These are phyloP conservation scores for Uronychia binucleata DNA, from an alignment of 73 alveolate genomes.

Conservation along the genomic window DNA sequence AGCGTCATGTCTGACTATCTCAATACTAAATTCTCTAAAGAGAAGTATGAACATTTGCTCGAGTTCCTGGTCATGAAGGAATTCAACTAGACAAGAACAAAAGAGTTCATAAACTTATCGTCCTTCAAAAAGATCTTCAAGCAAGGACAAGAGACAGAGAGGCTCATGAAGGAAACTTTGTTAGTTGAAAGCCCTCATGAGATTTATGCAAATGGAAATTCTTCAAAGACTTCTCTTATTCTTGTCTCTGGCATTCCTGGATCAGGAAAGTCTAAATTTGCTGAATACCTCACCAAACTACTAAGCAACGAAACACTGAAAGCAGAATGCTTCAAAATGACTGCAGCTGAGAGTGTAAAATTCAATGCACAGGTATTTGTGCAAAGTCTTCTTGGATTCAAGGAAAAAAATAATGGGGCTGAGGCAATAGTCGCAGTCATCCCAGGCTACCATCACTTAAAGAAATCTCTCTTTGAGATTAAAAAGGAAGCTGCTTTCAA, in stretches of 20 bases:
- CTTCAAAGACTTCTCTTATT: constrained; percentile 19
- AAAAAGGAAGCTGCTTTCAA: constrained; percentile 39
- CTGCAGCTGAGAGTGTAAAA: constrained; percentile 22
- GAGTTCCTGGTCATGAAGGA: constrained; percentile 27
- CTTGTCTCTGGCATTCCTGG: constrained; percentile 68
- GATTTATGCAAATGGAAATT: constrained; percentile 1
- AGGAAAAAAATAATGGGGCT: neutral
- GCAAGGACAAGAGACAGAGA: constrained; percentile 8
- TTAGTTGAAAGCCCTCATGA: constrained; percentile 18
- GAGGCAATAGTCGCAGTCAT: constrained; percentile 35
- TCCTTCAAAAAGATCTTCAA: constrained; percentile 36
- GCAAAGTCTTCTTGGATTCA: constrained; percentile 7
- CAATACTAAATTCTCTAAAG: constrained; percentile 10
- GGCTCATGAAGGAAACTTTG: constrained; percentile 7
- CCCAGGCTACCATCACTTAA: constrained; percentile 53
- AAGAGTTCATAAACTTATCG: constrained; percentile 40
- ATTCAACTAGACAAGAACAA: constrained; percentile 32
- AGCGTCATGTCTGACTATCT: constrained; percentile 1
- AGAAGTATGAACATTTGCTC: constrained; percentile 12
- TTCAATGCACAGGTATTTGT: constrained; percentile 18
- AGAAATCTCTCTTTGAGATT: constrained; percentile 54
- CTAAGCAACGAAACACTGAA: constrained; percentile 31
- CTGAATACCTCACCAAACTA: constrained; percentile 41
- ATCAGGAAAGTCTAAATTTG: constrained; percentile 61
- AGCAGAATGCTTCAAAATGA: constrained; percentile 43